Base-by-base conservation (phyloP, 2,329 filamentous ascomycete genomes). In the Myriosclerotinia duriaeana region DNA sequence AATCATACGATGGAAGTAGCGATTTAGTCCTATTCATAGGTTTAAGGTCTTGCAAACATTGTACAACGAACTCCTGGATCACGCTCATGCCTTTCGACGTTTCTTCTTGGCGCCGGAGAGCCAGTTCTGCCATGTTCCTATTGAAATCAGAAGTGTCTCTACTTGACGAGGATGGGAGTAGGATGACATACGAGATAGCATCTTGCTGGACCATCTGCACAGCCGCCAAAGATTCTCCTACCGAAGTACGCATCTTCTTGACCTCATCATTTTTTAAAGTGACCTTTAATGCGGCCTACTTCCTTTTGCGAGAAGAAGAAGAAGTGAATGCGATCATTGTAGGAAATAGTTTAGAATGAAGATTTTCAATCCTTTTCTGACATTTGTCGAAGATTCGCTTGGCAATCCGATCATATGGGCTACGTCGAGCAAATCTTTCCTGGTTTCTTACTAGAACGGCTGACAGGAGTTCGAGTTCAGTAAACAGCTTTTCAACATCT, bases 381-480 rank as follows among this genome's bases (percentile, higher is more conserved):
- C 61, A 55, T 46, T 54, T 44, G 11, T 5, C 22, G 2, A 64
- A 36, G 20, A 55, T 44, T 8, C 52, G 26, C 12, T 5, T 12
- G 3, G 61, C 40, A 1, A 64, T 36, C 36, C 12, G 4, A 26
- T 44, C 52, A 53, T 54, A 53, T 9, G 59, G 40, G 14, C 36
- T 42, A 20, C 34, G 26, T 12, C 12, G 52, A 55, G 36, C 36
- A n/a, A 64, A 22, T 8, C 36, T 64, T 36, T 5, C 42, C 38
- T 11, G 26, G 9, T 22, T 55, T 20, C n/a, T 6, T 2, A 22
- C 30, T 5, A 52, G 30, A 2, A 54, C 22, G 1, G 50, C 34
- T 3, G 64, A 66, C n/a, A 66, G 30, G 2, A 66, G 50, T 20
- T 63, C 50, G 0, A 66, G n/a, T 8, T 66, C 50, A n/a, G 12